Evolutionary conservation across 768 basidiomycete species (phyloP), one percentile per base, ranked within the genome.

Genomic region (Austroboletus eburneus): DNA sequence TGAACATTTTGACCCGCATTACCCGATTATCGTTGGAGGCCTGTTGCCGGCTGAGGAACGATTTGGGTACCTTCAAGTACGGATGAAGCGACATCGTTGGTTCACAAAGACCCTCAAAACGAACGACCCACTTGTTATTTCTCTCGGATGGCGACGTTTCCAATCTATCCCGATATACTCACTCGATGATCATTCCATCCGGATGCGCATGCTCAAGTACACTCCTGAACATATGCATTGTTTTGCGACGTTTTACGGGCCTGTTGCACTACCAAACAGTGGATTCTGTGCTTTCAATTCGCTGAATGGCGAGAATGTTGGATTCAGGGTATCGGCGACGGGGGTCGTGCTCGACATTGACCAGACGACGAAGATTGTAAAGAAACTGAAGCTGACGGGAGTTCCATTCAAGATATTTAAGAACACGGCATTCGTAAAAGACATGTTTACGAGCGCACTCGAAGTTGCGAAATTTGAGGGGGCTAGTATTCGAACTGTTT

Each of bases 221-320:
- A 97, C 96, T 1, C 96, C 96, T 1, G 96, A 99, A 69, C 96
- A 99, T 61, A 97, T 95, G 96, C 96, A 99, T 64, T 99, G 96
- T 61, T 95, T 86, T 61, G 95, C 94, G 3, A 96, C 94, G 3
- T 96, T 98, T 68, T 99, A 94, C 61, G 95, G 92, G 1, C 95
- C 96, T 7, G 83, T 91, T 18, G 73, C 91, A 3, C 72, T 90
- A 0, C 95, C 94, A 18, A 96, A 96, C 68, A 96, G 91, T 0
- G 93, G 94, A 25, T 94, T 99, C 70, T 98, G 96, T 65, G 87
- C 95, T 2, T 98, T 99, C 78, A 97, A 93, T 66, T 81, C 86
- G 0, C 69, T 99, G 14, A 66, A 73, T 0, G 73, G 72, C n/a
- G 79, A 82, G 0, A 72, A 70, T 2, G 69, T 85, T 0, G 87